These are phyloP conservation scores for Phytophthora citricola DNA, from an alignment of 352 stramenopile species.

Conservation along the genomic window DNA sequence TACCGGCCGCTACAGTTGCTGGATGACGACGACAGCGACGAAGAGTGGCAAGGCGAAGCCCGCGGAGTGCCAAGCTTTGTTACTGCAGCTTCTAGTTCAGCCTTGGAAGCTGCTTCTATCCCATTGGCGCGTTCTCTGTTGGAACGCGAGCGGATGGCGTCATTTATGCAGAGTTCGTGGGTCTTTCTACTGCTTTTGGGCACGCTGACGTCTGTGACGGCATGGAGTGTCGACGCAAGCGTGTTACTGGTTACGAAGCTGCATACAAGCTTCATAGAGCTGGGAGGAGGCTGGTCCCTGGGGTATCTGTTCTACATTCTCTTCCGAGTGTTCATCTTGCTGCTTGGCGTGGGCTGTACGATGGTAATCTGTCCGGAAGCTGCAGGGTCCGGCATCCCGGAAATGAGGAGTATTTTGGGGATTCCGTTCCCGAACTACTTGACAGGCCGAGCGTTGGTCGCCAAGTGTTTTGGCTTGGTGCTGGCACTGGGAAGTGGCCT, in stretches of 20 bases:
- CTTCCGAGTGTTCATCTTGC: conserved; percentile 65
- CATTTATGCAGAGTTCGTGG: conserved; percentile 78
- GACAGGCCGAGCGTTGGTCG: conserved; percentile 56
- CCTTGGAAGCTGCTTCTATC: conserved; percentile 32
- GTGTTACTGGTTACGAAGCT: conserved; percentile 54
- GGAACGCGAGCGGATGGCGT: conserved; percentile 65
- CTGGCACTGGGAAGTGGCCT: conserved; percentile 72
- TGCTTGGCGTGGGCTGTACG: conserved; percentile 67
- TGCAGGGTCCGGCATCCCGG: conserved; percentile 74
- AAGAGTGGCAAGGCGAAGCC: conserved; percentile 35
- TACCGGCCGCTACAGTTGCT: conserved; percentile 42
- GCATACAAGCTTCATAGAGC: conserved; percentile 47
- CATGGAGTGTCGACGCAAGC: conserved; percentile 71
- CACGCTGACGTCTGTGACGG: conserved; percentile 56
- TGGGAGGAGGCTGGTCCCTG: conserved; percentile 58
- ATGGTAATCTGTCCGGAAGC: conserved; percentile 69
- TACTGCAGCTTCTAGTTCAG: neutral
- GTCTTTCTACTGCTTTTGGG: conserved; percentile 75
- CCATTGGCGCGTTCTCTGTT: conserved; percentile 40
- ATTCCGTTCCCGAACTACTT: conserved; percentile 78
- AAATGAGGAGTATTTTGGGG: conserved; percentile 84
- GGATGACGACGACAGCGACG: conserved; percentile 34
- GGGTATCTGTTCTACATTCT: conserved; percentile 68
- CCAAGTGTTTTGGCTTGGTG: conserved; percentile 73
- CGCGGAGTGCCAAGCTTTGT: conserved; percentile 16